Evolutionary conservation across 257 asterid genomes (phyloP), one percentile per base, ranked within the genome.

Genomic region (Verbena officinalis): DNA sequence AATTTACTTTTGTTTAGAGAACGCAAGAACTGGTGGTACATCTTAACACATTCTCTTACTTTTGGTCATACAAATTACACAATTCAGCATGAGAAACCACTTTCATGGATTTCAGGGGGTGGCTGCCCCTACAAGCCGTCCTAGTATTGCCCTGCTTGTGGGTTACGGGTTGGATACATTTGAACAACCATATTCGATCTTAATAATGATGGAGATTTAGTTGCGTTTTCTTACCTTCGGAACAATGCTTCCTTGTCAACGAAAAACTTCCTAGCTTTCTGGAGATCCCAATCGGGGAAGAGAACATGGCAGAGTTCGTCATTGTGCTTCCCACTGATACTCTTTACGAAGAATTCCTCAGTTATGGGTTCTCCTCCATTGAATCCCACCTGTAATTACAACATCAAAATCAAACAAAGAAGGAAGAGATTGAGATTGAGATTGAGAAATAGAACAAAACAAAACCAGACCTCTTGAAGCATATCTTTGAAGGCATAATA

Each of bases 191-290:
- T 14, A 11, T 42, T 42, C 6, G 5, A 42, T 14, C 13, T 13
- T 17, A 13, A 13, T 6, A 0, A 9, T 4, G 66, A 42, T 3
- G 7, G 42, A 36, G 9, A 60, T 40, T 24, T 30, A 30, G 40
- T 13, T 11, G 27, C 9, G 5, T 9, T 27, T 27, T 27, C 19
- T 43, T 74, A 86, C 98, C 86, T 88, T 61, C 96, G 81, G 72
- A 88, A 88, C 84, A 88, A 68, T 0, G 70, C 91, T 76, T 91
- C 97, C 75, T 91, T 88, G 71, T 91, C 91, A 12, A 71, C 86
- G 55, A 86, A 76, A 46, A 88, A 91, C 16, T 76, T 78, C 42
- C 75, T 49, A 20, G 90, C 87, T 43, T 60, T 84, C 49, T 75
- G 61, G 0, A 82, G 68, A 22, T 88, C 93, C 97, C 97, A 90